Conservation (phyloP, 2,329 filamentous ascomycete species). For the Aureobasidium sp. region DNA sequence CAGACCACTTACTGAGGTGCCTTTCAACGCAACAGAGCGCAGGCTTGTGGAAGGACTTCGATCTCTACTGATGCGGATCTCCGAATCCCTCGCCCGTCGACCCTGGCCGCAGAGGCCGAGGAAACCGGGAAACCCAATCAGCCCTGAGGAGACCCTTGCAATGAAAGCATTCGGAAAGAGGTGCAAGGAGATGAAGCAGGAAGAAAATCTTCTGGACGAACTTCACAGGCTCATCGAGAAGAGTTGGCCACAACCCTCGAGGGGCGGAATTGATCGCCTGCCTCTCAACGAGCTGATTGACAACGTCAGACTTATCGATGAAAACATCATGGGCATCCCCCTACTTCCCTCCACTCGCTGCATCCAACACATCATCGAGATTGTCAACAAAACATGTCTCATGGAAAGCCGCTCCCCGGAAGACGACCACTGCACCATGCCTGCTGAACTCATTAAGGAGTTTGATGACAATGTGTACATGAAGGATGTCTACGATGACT, state of each 20-base stretch:
- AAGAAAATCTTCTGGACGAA: neutral
- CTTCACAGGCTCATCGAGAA: neutral
- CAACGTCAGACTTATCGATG: neutral
- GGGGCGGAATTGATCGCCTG: neutral
- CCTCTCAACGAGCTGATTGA: neutral
- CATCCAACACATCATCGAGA: neutral
- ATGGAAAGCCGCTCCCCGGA: neutral
- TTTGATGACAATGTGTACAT: neutral
- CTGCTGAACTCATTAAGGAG: neutral
- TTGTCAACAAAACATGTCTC: neutral
- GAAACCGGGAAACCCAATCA: too few relatives aligned
- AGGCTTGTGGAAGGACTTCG: neutral
- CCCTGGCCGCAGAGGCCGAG: neutral
- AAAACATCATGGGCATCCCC: neutral
- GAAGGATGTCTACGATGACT: neutral
- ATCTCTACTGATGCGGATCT: neutral
- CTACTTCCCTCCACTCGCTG: neutral
- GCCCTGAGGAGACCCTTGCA: neutral
- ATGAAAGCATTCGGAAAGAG: neutral
- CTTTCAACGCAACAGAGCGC: neutral
- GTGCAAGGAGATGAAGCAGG: neutral
- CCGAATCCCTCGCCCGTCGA: neutral
- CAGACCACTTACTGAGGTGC: neutral
- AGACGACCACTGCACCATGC: neutral
- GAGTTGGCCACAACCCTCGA: neutral